Conservation (phyloP, 2,329 filamentous ascomycete genomes). For the Stachybotrys chartarum region DNA sequence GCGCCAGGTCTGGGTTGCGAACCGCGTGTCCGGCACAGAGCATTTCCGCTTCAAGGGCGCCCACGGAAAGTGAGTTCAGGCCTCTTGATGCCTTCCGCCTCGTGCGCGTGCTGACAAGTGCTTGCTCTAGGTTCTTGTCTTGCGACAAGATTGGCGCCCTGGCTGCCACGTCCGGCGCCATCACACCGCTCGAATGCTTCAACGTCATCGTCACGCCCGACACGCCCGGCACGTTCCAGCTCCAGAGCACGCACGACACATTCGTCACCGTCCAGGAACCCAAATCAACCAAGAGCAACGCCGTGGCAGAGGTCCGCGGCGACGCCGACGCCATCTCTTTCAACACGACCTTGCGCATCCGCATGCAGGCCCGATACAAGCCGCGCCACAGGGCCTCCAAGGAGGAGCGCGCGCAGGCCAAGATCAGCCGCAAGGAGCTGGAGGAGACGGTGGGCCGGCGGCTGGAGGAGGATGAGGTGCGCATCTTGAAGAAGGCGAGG, state of each 20-base stretch:
- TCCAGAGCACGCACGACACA: slow-evolving; percentile 66
- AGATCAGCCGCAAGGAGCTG: slow-evolving; percentile 78
- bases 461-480: slow-evolving; percentile 81
- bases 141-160: slow-evolving; percentile 79
- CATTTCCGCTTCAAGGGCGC: slow-evolving; percentile 81
- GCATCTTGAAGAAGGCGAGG: slow-evolving; percentile 71
- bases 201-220: slow-evolving; percentile 56
- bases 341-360: slow-evolving; percentile 67
- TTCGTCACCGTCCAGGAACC: slow-evolving; percentile 58
- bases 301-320: slow-evolving; percentile 61
- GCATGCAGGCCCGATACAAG: slow-evolving; percentile 95
- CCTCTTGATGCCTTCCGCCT: neutral
- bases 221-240: slow-evolving; percentile 62
- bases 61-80: slow-evolving; percentile 61
- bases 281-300: slow-evolving; percentile 38
- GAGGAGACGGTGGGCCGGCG: slow-evolving; percentile 72
- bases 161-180: slow-evolving; percentile 70
- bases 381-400: slow-evolving; percentile 71
- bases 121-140: slow-evolving; percentile 63
- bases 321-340: slow-evolving; percentile 64
- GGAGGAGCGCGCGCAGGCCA: slow-evolving; percentile 76
- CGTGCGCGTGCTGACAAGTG: slow-evolving; percentile 5
- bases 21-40: slow-evolving; percentile 73
- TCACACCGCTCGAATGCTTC: slow-evolving; percentile 80
- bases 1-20: slow-evolving; percentile 90